phyloP scores from a whole-genome alignment of 2,329 filamentous ascomycete species.

The Karstenula rhodostoma region DNA sequence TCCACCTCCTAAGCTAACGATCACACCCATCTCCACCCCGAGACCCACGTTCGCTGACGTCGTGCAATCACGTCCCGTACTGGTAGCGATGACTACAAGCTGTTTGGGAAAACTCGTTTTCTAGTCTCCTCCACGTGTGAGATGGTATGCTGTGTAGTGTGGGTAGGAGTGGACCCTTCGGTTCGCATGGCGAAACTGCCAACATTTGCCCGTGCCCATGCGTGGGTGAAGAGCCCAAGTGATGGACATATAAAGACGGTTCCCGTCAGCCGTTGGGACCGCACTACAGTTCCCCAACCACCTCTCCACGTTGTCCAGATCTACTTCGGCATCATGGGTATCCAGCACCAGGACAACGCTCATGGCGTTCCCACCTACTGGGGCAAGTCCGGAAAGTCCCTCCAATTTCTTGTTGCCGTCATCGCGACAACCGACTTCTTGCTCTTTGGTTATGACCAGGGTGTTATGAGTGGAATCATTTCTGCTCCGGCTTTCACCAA shows the following conservation, averaged over 20 bases:
- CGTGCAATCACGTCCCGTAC: constrained; percentile 8
- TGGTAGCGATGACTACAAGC: background rate
- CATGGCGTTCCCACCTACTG: constrained; percentile 8
- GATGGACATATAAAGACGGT: constrained; percentile 8
- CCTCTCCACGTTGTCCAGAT: constrained; percentile 6
- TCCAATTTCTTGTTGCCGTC: background rate
- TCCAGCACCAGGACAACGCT: constrained; percentile 5
- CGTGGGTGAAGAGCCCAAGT: background rate
- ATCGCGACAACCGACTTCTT: constrained; percentile 49
- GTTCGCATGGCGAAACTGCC: constrained; percentile 8
- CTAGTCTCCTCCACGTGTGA: constrained; percentile 6
- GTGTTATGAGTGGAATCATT: constrained; percentile 53
- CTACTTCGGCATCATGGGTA: background rate
- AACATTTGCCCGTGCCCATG: background rate
- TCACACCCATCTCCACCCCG: constrained; percentile 3
- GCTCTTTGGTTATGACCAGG: constrained; percentile 59
- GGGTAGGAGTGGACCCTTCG: constrained; percentile 5
- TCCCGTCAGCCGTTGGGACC: constrained; percentile 3
- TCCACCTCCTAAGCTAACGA: constrained; percentile 5
- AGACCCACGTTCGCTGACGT: constrained; percentile 1
- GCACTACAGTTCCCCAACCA: background rate
- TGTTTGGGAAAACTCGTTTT: constrained; percentile 8
- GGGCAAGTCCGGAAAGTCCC: constrained; percentile 8
- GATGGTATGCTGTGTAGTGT: constrained; percentile 4
- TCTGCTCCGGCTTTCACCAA: constrained; percentile 44